These are phyloP conservation scores for Colletotrichum tropicale DNA, from an alignment of 2,329 filamentous ascomycete species.

Conservation along the genomic window DNA sequence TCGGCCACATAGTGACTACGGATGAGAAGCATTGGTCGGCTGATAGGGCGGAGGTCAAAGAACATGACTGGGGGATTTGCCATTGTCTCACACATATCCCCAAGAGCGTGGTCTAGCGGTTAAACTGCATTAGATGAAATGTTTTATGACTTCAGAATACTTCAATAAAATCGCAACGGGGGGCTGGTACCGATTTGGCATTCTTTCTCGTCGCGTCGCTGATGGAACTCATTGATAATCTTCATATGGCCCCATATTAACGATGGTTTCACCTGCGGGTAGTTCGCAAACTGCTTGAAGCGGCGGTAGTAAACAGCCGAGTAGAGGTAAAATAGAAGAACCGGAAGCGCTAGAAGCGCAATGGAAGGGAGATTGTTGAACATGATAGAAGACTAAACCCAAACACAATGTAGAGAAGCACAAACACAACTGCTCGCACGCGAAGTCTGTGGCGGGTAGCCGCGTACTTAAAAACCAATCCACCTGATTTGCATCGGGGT, in stretches of 20 bases:
- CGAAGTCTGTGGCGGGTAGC: neutral
- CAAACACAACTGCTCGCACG: neutral
- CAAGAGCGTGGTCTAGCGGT: conserved; percentile 25
- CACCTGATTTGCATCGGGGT: neutral
- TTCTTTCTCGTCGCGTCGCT: neutral
- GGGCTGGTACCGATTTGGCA: neutral
- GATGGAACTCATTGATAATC: neutral
- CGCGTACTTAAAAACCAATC: neutral
- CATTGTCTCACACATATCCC: conserved; percentile 30
- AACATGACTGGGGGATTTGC: conserved; percentile 37
- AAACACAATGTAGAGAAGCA: neutral
- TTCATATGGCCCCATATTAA: conserved; percentile 19
- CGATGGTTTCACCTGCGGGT: conserved; percentile 13
- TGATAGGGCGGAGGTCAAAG: conserved; percentile 38
- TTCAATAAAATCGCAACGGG: neutral
- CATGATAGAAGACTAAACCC: neutral
- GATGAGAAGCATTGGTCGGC: conserved; percentile 34
- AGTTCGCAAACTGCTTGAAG: conserved; percentile 9
- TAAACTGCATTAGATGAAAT: neutral
- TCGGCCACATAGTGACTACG: conserved; percentile 39
- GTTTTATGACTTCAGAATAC: neutral
- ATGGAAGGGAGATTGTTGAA: neutral
- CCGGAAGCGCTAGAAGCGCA: neutral
- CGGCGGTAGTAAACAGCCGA: conserved; percentile 4
- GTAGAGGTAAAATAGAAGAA: conserved; percentile 4